These are phyloP conservation scores for Pseudogymnoascus sp. DNA, from an alignment of 2,329 filamentous ascomycete genomes.

Conservation along the genomic window DNA sequence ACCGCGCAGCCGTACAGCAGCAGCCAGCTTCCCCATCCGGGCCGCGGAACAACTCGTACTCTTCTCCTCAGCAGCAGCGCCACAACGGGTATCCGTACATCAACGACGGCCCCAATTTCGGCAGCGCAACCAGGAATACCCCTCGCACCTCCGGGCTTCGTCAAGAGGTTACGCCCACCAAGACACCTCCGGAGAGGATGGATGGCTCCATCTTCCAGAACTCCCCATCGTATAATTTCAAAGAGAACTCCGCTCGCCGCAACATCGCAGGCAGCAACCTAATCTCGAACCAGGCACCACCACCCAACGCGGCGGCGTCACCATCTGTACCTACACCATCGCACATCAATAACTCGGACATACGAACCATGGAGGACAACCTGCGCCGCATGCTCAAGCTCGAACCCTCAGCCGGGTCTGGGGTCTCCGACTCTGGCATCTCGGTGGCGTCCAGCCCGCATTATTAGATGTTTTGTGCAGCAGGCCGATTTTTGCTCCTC, in stretches of 20 bases:
- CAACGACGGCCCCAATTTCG: slow-evolving; percentile 15
- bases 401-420: slow-evolving; percentile 18
- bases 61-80: slow-evolving; percentile 8
- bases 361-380: slow-evolving; percentile 27
- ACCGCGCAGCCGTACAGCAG: not conserved
- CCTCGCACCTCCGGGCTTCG: slow-evolving; percentile 26
- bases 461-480: not conserved
- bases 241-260: slow-evolving; percentile 1
- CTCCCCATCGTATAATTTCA: not conserved
- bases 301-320: not conserved
- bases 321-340: not conserved
- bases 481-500: not conserved
- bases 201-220: not conserved
- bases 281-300: not conserved
- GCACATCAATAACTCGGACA: slow-evolving; percentile 14
- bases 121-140: slow-evolving; percentile 14
- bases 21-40: not conserved
- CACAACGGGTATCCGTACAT: slow-evolving; percentile 13
- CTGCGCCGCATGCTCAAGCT: slow-evolving; percentile 28
- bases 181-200: slow-evolving; percentile 19
- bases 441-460: not conserved
- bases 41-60: not conserved
- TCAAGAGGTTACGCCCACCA: slow-evolving; percentile 26
- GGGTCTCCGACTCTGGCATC: slow-evolving; percentile 7
- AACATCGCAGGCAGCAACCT: not conserved